phyloP scores from a whole-genome alignment of 108 stramenopile genomes.

The Bacterosira constricta region DNA sequence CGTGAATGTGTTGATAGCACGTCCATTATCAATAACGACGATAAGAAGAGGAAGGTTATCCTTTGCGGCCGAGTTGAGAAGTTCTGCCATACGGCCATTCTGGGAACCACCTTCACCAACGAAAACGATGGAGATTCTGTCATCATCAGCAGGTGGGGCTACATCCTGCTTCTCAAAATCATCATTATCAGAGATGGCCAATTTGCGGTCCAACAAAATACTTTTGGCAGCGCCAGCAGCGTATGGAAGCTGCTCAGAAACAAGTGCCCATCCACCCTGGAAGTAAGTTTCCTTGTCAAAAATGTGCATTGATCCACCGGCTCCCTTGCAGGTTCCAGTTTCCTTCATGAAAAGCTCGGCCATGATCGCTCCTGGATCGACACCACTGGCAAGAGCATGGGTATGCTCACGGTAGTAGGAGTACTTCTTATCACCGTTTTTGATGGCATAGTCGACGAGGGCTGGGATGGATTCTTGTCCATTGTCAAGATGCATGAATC shows the following conservation, averaged over 20 bases:
- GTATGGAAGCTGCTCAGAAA: slow-evolving; percentile 96
- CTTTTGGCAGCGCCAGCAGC: slow-evolving; percentile 96
- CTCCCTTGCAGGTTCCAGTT: slow-evolving; percentile 96
- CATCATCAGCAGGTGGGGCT: slow-evolving; percentile 84
- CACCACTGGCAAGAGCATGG: slow-evolving; percentile 96
- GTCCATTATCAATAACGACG: slow-evolving; percentile 97
- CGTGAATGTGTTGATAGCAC: slow-evolving; percentile 99
- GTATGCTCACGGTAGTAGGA: slow-evolving; percentile 98
- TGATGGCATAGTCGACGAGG: slow-evolving; percentile 92
- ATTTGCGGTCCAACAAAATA: slow-evolving; percentile 90
- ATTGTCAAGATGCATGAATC: slow-evolving; percentile 99
- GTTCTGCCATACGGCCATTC: slow-evolving; percentile 96
- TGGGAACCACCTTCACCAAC: slow-evolving; percentile 96
- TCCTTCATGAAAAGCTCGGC: slow-evolving; percentile 98
- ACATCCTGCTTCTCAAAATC: slow-evolving; percentile 82
- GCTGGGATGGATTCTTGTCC: slow-evolving; percentile 97
- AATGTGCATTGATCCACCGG: slow-evolving; percentile 99
- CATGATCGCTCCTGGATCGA: slow-evolving; percentile 91
- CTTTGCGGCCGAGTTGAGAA: slow-evolving; percentile 95
- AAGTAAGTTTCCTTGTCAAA: slow-evolving; percentile 93
- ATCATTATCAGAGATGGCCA: slow-evolving; percentile 87
- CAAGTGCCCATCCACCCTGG: slow-evolving; percentile 98
- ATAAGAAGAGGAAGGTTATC: slow-evolving; percentile 94
- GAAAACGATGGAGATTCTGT: slow-evolving; percentile 93
- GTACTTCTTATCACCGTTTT: slow-evolving; percentile 92